phyloP scores from a whole-genome alignment of 768 basidiomycete genomes.

The Phaeotremella fagi region DNA sequence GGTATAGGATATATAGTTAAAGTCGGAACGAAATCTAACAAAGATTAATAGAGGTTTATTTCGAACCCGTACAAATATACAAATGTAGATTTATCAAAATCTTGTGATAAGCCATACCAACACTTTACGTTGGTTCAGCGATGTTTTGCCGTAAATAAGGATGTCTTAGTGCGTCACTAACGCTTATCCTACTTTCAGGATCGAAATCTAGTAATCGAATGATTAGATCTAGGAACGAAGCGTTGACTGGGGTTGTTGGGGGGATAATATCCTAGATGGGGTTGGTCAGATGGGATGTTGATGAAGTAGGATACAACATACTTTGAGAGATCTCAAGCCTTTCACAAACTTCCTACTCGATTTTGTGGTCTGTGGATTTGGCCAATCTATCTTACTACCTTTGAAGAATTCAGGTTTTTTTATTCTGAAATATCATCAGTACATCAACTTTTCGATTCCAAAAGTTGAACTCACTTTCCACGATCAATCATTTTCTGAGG shows the following conservation, averaged over 20 bases:
- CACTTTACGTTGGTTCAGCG: not conserved
- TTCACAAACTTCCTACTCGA: constrained; percentile 93
- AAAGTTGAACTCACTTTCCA: constrained; percentile 33
- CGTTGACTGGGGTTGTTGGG: constrained; percentile 55
- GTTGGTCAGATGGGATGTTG: not conserved
- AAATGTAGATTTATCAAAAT: too few species aligned
- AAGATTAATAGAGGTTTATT: too few species aligned
- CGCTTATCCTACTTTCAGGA: constrained; percentile 78
- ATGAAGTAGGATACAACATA: constrained; percentile 49
- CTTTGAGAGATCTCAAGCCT: constrained; percentile 70
- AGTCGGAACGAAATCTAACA: too few species aligned
- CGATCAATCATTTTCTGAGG: constrained; percentile 65
- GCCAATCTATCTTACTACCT: constrained; percentile 80
- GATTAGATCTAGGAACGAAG: constrained; percentile 74
- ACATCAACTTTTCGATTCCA: not conserved
- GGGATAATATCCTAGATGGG: constrained; percentile 73
- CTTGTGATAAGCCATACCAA: not conserved
- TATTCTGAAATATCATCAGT: constrained; percentile 53
- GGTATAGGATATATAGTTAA: too few species aligned
- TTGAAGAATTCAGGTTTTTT: constrained; percentile 93
- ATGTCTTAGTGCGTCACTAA: constrained; percentile 79
- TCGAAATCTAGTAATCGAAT: constrained; percentile 83
- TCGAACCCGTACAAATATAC: too few species aligned
- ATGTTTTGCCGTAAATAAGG: constrained; percentile 61
- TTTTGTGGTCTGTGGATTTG: constrained; percentile 76